Conservation (phyloP, 441 rosid genomes). For the Metrosideros polymorpha region DNA sequence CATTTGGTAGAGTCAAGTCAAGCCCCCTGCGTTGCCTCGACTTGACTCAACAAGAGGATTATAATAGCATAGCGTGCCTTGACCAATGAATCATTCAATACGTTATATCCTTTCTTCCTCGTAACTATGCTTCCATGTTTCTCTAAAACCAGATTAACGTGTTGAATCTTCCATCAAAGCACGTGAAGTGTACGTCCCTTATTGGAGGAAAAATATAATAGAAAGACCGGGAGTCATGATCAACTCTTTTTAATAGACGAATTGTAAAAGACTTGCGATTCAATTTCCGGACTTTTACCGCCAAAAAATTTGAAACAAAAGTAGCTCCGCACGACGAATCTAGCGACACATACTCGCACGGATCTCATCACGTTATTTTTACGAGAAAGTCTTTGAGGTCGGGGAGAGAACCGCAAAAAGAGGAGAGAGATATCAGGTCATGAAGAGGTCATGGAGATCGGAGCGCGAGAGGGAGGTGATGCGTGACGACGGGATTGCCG, state of each 20-base stretch:
- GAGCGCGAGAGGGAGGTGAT: not conserved
- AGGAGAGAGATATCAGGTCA: not conserved
- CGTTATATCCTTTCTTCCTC: not conserved
- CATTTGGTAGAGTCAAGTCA: not conserved
- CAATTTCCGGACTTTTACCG: not conserved
- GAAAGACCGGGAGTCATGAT: not conserved
- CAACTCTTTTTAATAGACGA: not conserved
- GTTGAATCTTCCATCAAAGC: not conserved
- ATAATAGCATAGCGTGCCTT: not conserved
- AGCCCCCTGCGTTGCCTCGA: not conserved
- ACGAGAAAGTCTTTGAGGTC: not conserved
- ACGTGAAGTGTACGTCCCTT: not conserved
- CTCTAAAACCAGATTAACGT: not conserved
- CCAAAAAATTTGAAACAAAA: not conserved
- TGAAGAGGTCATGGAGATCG: not conserved
- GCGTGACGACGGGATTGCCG: not conserved
- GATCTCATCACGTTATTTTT: not conserved
- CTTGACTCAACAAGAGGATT: not conserved
- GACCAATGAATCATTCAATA: not conserved
- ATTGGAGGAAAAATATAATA: not conserved
- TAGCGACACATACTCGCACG: not conserved
- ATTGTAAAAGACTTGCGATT: not conserved
- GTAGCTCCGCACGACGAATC: not conserved
- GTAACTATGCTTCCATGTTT: not conserved
- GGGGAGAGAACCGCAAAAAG: not conserved